Evolutionary conservation across 345 rosid species (phyloP), one percentile per base, ranked within the genome.

Genomic region (Boechera divaricarpa): DNA sequence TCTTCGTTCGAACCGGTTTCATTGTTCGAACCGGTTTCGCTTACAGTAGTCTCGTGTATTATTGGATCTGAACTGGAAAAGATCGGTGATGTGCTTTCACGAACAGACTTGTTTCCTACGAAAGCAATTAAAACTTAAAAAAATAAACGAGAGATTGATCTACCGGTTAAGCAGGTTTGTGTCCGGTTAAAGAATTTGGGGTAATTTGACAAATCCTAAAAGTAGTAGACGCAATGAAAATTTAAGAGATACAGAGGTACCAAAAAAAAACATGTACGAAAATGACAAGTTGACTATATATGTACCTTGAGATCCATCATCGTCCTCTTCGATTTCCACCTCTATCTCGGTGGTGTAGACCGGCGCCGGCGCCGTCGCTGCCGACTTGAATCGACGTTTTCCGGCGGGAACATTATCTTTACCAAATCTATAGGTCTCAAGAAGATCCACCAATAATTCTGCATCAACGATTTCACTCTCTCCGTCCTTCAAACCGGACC

Each of bases 381-480:
- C 32, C 38, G 13, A 18, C 41, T 33, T 51, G 39, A 10, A 16
- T 29, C 47, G 33, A 13, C 8, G 7, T 57, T 38, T 32, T 32
- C 39, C 12, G 33, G 48, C 5, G 28, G 64, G 73, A 66, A 72
- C n/a, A 41, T 78, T 72, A n/a, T n/a, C 8, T 2, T 72, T 72
- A 32, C 81, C 81, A 72, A 47, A 72, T 59, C 77, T 66, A 44
- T 18, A 78, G 21, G 56, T 29, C 7, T 78, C 73, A 36, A 78
- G 73, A 65, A 78, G 81, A 58, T 52, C 63, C 16, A 78, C 57
- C 45, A 78, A 24, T 12, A 78, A 78, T 3, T 72, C 77, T 49
- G 73, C 77, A 72, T 78, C 77, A 10, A 78, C 67, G 9, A 10
- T 63, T 28, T 77, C 72, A 47, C 45, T 42, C 1, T 77, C 67